A percentile compares a stretch with the other conserved stretches of the same genome.
Conservation (phyloP, 1,284 basidiomycete genomes). For the Ustilago esculenta region DNA sequence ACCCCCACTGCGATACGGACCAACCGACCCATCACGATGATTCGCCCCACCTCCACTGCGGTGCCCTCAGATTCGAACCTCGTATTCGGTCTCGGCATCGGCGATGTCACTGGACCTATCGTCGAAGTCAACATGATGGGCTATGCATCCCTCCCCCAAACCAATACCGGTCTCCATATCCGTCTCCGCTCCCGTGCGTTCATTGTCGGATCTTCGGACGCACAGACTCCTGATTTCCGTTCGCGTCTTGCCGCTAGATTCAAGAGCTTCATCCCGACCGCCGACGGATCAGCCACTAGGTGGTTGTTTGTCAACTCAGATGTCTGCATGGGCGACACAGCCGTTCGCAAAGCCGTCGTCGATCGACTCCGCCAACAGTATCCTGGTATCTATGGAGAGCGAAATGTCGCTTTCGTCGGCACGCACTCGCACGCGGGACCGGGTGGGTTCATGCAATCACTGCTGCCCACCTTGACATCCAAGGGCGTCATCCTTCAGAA, state of each 20-base stretch:
- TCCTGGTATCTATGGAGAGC: slow-evolving; percentile 75
- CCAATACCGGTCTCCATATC: slow-evolving; percentile 81
- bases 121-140: slow-evolving; percentile 73
- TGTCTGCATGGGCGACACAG: slow-evolving; percentile 75
- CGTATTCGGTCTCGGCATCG: slow-evolving; percentile 71
- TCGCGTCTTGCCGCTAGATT: slow-evolving; percentile 7
- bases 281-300: slow-evolving; percentile 64
- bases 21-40: neutral
- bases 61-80: slow-evolving; percentile 4
- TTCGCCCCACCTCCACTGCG: neutral
- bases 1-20: slow-evolving; percentile 1
- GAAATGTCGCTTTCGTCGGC: slow-evolving; percentile 79
- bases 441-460: slow-evolving; percentile 77
- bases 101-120: slow-evolving; percentile 77
- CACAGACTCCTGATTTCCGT: neutral
- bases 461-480: slow-evolving; percentile 80
- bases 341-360: slow-evolving; percentile 77
- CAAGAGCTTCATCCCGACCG: slow-evolving; percentile 36
- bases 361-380: slow-evolving; percentile 72
- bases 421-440: slow-evolving; percentile 83
- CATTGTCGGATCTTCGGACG: slow-evolving; percentile 72
- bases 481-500: slow-evolving; percentile 74
- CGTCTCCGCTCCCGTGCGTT: slow-evolving; percentile 80
- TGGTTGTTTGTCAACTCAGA: slow-evolving; percentile 81
- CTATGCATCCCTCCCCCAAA: slow-evolving; percentile 77